These are phyloP conservation scores for Fusarium sp. DNA, from an alignment of 2,329 filamentous ascomycete species.

Conservation along the genomic window DNA sequence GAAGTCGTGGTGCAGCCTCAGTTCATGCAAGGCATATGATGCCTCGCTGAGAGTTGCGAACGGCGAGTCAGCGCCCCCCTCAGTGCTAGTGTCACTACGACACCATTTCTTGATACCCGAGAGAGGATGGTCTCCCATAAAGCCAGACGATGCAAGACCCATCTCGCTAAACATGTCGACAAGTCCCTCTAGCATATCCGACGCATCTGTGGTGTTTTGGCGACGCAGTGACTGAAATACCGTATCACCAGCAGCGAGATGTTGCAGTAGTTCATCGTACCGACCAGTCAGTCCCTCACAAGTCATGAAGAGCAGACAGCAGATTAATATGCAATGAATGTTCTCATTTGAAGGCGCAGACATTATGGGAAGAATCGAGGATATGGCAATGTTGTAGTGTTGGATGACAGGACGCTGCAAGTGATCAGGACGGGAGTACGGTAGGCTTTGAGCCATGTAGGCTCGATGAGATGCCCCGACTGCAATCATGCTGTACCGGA, in stretches of 20 bases:
- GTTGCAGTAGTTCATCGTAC: background rate
- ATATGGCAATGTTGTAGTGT: slow-evolving; percentile 16
- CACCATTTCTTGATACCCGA: background rate
- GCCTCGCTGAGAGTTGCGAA: background rate
- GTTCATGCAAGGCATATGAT: background rate
- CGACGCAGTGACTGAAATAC: background rate
- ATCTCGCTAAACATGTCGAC: slow-evolving; percentile 1
- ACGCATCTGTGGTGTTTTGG: rapidly evolving
- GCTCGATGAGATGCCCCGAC: slow-evolving; percentile 12
- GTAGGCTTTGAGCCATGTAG: background rate
- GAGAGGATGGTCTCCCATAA: background rate
- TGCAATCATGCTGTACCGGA: slow-evolving; percentile 14
- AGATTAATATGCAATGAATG: background rate
- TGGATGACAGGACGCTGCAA: slow-evolving; percentile 4
- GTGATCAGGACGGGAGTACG: background rate
- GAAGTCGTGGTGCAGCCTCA: background rate
- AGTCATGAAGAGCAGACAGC: slow-evolving; percentile 9
- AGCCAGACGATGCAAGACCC: background rate
- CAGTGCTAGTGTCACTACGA: background rate
- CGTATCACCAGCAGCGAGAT: slow-evolving; percentile 1
- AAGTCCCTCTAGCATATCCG: background rate
- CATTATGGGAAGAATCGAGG: slow-evolving; percentile 2
- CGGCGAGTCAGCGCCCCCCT: rapidly evolving
- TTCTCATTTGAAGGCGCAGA: background rate
- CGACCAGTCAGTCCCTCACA: slow-evolving; percentile 6